phyloP scores from a whole-genome alignment of 352 stramenopile genomes.

The Peronosclerospora sorghi region DNA sequence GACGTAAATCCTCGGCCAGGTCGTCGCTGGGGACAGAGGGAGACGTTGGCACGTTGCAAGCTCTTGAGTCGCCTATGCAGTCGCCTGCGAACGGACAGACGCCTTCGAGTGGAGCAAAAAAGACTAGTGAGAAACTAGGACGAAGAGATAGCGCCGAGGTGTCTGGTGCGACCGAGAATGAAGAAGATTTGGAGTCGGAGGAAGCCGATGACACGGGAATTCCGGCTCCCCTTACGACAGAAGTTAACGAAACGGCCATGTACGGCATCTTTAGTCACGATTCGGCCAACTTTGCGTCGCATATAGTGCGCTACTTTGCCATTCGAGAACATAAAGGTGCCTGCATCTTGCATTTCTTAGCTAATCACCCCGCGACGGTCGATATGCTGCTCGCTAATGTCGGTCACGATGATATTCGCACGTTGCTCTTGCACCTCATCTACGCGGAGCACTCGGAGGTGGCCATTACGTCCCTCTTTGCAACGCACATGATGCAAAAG shows the following conservation, averaged over 20 bases:
- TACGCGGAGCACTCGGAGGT: constrained; percentile 79
- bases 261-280: constrained; percentile 69
- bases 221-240: constrained; percentile 22
- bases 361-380: constrained; percentile 37
- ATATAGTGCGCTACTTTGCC: constrained; percentile 74
- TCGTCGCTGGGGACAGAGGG: constrained; percentile 12
- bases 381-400: constrained; percentile 73
- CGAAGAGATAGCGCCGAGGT: constrained; percentile 15
- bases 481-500: constrained; percentile 60
- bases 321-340: constrained; percentile 64
- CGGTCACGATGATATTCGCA: constrained; percentile 72
- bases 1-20: constrained; percentile 26
- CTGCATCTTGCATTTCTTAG: constrained; percentile 68
- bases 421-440: constrained; percentile 62
- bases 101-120: neutral
- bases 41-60: constrained; percentile 1
- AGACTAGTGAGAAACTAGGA: neutral
- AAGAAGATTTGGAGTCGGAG: constrained; percentile 27
- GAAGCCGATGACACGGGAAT: constrained; percentile 24
- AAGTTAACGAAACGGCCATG: constrained; percentile 31
- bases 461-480: constrained; percentile 58
- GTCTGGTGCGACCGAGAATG: constrained; percentile 14
- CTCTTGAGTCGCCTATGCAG: constrained; percentile 12
- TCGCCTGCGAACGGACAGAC: constrained; percentile 10
- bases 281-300: constrained; percentile 67